A percentile compares a stretch with the other conserved stretches of the same genome.
These are phyloP conservation scores for Syzygium grande DNA, from an alignment of 345 rosid genomes.

Conservation along the genomic window DNA sequence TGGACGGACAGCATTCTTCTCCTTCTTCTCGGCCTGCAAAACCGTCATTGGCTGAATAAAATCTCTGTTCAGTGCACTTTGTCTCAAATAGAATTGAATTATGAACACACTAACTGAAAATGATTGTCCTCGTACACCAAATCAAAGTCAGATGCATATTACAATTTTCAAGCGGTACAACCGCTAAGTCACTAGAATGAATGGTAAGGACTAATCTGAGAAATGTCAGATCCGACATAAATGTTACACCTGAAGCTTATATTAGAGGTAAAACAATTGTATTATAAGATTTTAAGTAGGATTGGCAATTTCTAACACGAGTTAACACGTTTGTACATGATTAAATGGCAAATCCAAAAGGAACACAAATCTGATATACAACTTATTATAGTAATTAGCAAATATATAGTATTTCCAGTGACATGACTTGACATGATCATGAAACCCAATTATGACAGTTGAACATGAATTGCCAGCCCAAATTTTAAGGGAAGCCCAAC, in stretches of 20 bases:
- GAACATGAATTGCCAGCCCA: not conserved
- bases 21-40: constrained; percentile 41
- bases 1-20: constrained; percentile 24
- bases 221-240: not conserved
- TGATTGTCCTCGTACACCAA: not conserved
- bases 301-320: not conserved
- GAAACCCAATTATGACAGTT: not conserved
- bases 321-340: not conserved
- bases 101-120: not conserved
- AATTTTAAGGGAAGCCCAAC: not conserved
- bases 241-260: not conserved
- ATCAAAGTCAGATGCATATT: not conserved
- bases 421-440: not conserved
- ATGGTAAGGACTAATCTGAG: not conserved
- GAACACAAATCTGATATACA: not conserved
- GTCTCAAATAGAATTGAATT: not conserved
- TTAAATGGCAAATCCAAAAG: not conserved
- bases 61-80: not conserved
- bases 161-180: not conserved
- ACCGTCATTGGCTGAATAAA: constrained; percentile 1
- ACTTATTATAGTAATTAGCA: not conserved
- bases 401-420: not conserved
- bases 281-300: not conserved
- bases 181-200: not conserved
- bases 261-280: not conserved